Evolutionary conservation across 208 protist genomes (phyloP).

Genomic region (Trypanosoma caninum): DNA sequence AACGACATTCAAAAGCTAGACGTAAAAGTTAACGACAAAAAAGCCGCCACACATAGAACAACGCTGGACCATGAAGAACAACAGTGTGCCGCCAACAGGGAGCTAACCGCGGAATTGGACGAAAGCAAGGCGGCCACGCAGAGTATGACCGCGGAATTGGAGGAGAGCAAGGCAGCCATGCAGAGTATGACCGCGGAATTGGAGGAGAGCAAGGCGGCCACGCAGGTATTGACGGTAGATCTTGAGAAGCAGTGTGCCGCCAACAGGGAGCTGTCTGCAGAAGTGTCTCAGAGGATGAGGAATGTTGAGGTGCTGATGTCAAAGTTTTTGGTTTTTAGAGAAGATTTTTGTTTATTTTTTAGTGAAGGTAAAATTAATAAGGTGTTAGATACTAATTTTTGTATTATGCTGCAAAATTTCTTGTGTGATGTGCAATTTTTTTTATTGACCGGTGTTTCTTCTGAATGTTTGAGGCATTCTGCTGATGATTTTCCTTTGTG

Average conservation of each 20-base stretch:
- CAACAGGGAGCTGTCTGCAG: constrained; percentile 26
- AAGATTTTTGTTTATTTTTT: too few species aligned
- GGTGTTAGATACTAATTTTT: too few species aligned
- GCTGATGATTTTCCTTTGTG: too few species aligned
- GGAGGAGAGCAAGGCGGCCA: constrained; percentile 9
- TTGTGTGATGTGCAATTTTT: too few species aligned
- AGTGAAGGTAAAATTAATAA: too few species aligned
- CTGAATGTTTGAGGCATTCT: too few species aligned
- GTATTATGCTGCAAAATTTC: too few species aligned
- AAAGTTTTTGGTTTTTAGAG: too few species aligned
- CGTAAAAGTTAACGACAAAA: background rate
- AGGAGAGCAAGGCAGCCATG: constrained; percentile 16
- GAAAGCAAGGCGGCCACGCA: background rate
- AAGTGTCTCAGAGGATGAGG: constrained; percentile 15
- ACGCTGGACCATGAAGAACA: constrained; percentile 15
- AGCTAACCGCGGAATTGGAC: background rate
- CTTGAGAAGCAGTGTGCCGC: constrained; percentile 22
- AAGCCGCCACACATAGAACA: constrained; percentile 13
- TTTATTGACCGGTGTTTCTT: too few species aligned
- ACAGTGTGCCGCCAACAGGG: background rate
- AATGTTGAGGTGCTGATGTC: background rate
- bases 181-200: constrained; percentile 19
- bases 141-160: constrained; percentile 16
- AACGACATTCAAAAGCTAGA: constrained; percentile 7
- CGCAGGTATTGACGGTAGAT: constrained; percentile 17